Evolutionary conservation across 2,329 filamentous ascomycete genomes (phyloP).

Genomic region (Arachnomyces sp.): DNA sequence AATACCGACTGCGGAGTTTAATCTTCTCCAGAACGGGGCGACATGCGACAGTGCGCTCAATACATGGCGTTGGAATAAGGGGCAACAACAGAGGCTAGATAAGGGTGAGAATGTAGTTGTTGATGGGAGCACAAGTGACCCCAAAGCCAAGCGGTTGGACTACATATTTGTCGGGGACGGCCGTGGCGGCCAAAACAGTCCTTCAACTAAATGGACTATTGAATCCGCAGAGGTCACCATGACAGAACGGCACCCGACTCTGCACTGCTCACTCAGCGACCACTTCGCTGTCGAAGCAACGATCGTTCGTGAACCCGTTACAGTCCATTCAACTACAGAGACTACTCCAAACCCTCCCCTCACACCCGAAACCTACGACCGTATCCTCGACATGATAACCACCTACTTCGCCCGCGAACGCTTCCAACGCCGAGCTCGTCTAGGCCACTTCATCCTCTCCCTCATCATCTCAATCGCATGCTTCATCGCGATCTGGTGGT

Average conservation of each 20-base stretch:
- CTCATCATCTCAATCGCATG: conserved; percentile 63
- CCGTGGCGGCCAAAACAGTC: conserved; percentile 17
- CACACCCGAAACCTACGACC: conserved; percentile 49
- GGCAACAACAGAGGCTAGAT: conserved; percentile 58
- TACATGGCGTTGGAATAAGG: conserved; percentile 83
- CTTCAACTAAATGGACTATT: conserved; percentile 54
- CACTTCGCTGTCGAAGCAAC: conserved; percentile 88
- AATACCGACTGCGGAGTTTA: conserved; percentile 68
- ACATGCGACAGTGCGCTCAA: conserved; percentile 83
- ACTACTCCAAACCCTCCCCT: conserved; percentile 1
- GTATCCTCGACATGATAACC: conserved; percentile 62
- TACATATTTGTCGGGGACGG: conserved; percentile 77
- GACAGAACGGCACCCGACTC: conserved; percentile 67
- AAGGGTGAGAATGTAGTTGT: conserved; percentile 57
- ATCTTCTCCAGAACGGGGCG: conserved; percentile 70
- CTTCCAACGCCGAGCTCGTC: conserved; percentile 61
- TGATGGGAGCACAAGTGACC: conserved; percentile 59
- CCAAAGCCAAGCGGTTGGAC: conserved; percentile 76
- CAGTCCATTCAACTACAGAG: conserved; percentile 1
- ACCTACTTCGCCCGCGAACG: conserved; percentile 64
- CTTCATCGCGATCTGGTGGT: conserved; percentile 79
- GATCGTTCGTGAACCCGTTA: conserved; percentile 42
- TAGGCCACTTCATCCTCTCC: conserved; percentile 63
- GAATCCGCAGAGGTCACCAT: conserved; percentile 66
- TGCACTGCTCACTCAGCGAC: conserved; percentile 83